phyloP scores from a whole-genome alignment of 495 filamentous ascomycete genomes.

The Daldinia concentrica region DNA sequence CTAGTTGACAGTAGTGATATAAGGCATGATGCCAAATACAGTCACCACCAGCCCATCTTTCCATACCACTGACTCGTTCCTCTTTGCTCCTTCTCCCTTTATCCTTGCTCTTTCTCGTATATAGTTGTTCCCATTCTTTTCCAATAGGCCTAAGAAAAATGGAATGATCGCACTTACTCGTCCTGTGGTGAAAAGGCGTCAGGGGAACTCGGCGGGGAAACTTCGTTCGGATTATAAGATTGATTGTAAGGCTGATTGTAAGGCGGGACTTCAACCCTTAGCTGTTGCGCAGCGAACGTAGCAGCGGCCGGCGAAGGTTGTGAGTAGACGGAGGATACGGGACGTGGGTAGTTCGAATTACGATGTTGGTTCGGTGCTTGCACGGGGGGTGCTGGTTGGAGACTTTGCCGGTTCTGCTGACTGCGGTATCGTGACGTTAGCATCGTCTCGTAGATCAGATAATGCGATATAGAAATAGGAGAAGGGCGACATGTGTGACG shows the following conservation, averaged over 20 bases:
- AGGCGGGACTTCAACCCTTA: constrained; percentile 47
- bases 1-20: neutral
- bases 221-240: constrained; percentile 45
- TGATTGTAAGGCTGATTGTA: constrained; percentile 38
- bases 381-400: constrained; percentile 41
- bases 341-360: constrained; percentile 46
- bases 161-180: constrained; percentile 44
- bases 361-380: constrained; percentile 48
- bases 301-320: constrained; percentile 41
- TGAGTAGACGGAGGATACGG: constrained; percentile 56
- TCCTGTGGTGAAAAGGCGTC: constrained; percentile 48
- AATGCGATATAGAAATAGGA: constrained; percentile 13
- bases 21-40: constrained; percentile 9
- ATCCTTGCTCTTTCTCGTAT: neutral
- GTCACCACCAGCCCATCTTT: constrained; percentile 7
- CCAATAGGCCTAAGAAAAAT: constrained; percentile 9
- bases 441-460: constrained; percentile 26
- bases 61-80: neutral
- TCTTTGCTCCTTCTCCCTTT: neutral
- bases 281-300: constrained; percentile 43
- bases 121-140: constrained; percentile 8
- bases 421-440: constrained; percentile 41
- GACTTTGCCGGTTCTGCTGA: constrained; percentile 27
- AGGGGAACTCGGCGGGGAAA: constrained; percentile 61
- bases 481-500: constrained; percentile 18